A percentile compares a stretch with the other conserved stretches of the same genome.
These are phyloP conservation scores for Chaetoceros tenuissimus DNA, from an alignment of 108 stramenopile species.

Conservation along the genomic window DNA sequence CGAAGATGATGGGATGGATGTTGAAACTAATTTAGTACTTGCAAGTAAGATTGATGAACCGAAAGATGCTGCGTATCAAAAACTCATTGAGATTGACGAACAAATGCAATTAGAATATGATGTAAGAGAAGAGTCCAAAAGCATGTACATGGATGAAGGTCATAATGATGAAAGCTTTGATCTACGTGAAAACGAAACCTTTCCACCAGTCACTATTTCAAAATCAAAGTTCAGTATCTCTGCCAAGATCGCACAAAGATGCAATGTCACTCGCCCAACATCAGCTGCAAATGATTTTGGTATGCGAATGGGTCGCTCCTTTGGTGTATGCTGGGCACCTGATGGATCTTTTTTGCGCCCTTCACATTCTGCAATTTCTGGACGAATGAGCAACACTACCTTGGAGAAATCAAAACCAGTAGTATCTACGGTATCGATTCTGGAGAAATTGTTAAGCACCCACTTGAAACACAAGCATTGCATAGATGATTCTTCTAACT, in stretches of 20 bases:
- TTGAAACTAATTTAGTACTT: conserved; percentile 1
- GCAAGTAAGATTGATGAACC: neutral
- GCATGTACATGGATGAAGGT: neutral
- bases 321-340: conserved; percentile 73
- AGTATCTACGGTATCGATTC: neutral
- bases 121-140: neutral
- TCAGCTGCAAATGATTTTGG: conserved; percentile 58
- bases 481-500: conserved; percentile 13
- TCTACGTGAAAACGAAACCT: neutral
- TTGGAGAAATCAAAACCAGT: conserved; percentile 18
- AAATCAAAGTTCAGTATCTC: conserved; percentile 21
- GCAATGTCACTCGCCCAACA: conserved; percentile 13
- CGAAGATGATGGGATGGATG: conserved; percentile 10
- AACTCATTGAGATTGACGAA: neutral
- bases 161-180: neutral
- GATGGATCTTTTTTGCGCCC: conserved; percentile 60
- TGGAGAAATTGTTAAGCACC: conserved; percentile 23
- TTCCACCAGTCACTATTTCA: neutral
- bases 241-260: conserved; percentile 16
- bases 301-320: conserved; percentile 64
- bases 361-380: conserved; percentile 1
- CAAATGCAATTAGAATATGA: conserved; percentile 7
- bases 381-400: conserved; percentile 1
- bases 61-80: neutral
- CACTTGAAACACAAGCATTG: conserved; percentile 31